Evolutionary conservation across 331 rosid genomes (phyloP).

Genomic region (Telfairia occidentalis): DNA sequence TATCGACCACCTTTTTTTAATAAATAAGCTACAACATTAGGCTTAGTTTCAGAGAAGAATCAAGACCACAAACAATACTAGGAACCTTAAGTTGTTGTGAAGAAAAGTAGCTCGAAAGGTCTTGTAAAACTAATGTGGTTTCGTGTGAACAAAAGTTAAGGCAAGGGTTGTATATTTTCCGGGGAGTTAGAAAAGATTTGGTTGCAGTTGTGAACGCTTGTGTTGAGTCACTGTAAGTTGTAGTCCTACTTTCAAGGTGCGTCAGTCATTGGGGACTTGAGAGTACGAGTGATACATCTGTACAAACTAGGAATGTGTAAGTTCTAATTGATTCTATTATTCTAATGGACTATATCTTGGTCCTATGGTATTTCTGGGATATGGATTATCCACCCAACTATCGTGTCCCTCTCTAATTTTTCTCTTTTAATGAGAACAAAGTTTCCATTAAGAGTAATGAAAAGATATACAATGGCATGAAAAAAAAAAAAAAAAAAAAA

Average conservation of each 20-base stretch:
- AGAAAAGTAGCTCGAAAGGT: background rate
- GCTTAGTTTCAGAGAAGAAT: background rate
- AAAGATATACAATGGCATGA: no score
- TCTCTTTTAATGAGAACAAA: no score
- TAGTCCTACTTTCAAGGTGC: no score
- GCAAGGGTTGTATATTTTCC: no score
- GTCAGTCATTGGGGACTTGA: background rate
- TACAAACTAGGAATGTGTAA: background rate
- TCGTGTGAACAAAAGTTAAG: no score
- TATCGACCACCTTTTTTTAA: background rate
- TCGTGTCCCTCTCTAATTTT: background rate
- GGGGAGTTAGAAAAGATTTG: no score
- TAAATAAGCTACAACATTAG: background rate
- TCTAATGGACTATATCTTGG: background rate
- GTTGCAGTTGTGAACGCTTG: no score
- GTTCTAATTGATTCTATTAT: background rate
- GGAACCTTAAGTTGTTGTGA: background rate
- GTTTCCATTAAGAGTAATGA: no score
- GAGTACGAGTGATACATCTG: background rate
- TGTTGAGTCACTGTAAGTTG: no score
- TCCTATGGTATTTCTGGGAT: background rate
- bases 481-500: no score
- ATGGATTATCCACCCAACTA: background rate
- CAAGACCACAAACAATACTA: background rate
- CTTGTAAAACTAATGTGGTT: background rate